A percentile compares a stretch with the other conserved stretches of the same genome.
These are phyloP conservation scores for Apiotrichum veenhuisii DNA, from an alignment of 1,284 basidiomycete species.

Conservation along the genomic window DNA sequence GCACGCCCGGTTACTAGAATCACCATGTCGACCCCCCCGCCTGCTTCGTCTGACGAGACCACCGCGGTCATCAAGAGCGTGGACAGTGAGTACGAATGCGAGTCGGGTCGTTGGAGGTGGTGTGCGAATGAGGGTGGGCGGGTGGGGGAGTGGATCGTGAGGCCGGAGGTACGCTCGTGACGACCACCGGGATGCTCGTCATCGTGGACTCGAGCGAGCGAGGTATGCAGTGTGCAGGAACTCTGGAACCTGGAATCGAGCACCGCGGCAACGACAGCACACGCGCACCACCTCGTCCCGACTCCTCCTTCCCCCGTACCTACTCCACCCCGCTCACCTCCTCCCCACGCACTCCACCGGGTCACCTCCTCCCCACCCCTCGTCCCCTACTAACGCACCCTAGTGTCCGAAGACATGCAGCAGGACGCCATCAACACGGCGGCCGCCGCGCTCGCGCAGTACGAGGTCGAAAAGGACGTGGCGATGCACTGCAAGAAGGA, in stretches of 20 bases:
- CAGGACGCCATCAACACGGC: conserved; percentile 85
- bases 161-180: no score
- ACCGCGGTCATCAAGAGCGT: conserved; percentile 95
- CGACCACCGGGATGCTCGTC: no score
- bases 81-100: conserved; percentile 57
- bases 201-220: no score
- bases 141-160: no score
- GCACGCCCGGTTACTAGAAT: background rate
- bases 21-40: conserved; percentile 9
- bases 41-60: background rate
- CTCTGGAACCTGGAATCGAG: no score
- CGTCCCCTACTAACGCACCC: background rate
- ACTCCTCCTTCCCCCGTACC: no score
- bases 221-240: no score
- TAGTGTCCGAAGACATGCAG: conserved; percentile 89
- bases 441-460: conserved; percentile 77
- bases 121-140: background rate
- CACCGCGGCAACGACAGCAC: no score
- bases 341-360: background rate
- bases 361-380: background rate
- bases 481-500: conserved; percentile 97
- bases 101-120: background rate
- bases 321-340: no score
- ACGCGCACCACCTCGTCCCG: no score
- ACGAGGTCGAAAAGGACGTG: conserved; percentile 94